Evolutionary conservation across 129 eudicot species (phyloP).

Genomic region (Tagetes erecta): DNA sequence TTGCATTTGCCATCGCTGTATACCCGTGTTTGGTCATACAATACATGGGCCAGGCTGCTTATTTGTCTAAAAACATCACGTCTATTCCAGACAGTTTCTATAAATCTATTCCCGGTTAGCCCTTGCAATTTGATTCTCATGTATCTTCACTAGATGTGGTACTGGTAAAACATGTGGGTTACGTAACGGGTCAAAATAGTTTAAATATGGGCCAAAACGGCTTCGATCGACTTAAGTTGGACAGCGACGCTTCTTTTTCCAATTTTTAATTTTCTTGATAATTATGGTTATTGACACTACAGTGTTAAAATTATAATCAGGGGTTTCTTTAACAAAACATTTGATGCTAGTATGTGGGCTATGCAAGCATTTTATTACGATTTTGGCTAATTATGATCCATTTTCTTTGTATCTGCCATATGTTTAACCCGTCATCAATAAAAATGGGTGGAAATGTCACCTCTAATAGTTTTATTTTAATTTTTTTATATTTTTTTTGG

Average conservation of each 20-base stretch:
- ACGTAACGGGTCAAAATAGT: not conserved
- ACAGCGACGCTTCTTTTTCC: not conserved
- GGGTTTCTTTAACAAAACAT: not conserved
- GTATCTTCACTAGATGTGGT: not conserved
- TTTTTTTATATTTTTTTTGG: too few relatives aligned
- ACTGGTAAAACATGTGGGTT: not conserved
- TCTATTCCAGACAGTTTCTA: constrained; percentile 80
- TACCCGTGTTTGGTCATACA: constrained; percentile 91
- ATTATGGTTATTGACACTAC: not conserved
- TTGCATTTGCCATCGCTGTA: constrained; percentile 62
- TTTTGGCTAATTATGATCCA: not conserved
- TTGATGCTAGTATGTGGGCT: not conserved
- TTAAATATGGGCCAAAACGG: not conserved
- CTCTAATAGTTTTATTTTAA: too few relatives aligned
- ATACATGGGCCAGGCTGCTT: constrained; percentile 99
- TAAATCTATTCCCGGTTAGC: constrained; percentile 80
- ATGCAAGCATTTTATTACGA: not conserved
- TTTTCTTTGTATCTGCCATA: not conserved
- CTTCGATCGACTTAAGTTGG: not conserved
- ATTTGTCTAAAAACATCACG: constrained; percentile 62
- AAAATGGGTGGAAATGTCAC: not conserved
- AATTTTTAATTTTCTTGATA: not conserved
- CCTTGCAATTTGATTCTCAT: constrained; percentile 4
- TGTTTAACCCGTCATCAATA: not conserved
- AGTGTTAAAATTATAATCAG: not conserved